Conservation (phyloP, 140 eudicot genomes). For the Oenanthe javanica region DNA sequence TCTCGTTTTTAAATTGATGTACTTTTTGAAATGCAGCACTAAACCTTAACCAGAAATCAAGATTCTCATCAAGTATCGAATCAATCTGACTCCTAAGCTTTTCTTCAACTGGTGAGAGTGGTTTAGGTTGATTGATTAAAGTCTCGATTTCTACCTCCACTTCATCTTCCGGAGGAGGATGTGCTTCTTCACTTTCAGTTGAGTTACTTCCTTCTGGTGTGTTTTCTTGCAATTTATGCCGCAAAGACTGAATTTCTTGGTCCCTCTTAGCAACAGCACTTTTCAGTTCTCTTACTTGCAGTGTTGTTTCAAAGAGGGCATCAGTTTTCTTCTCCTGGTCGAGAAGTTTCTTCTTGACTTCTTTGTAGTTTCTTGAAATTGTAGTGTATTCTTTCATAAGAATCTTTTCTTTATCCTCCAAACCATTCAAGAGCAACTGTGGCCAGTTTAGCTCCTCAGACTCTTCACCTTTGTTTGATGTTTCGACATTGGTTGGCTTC, state of each 20-base stretch:
- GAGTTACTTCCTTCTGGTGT: neutral
- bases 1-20: slow-evolving; percentile 50
- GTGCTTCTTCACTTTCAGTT: slow-evolving; percentile 3
- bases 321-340: slow-evolving; percentile 56
- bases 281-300: slow-evolving; percentile 41
- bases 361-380: slow-evolving; percentile 62
- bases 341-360: slow-evolving; percentile 48
- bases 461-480: slow-evolving; percentile 8
- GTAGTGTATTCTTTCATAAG: slow-evolving; percentile 52
- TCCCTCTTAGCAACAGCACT: slow-evolving; percentile 41
- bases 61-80: slow-evolving; percentile 55
- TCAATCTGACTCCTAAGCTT: slow-evolving; percentile 57
- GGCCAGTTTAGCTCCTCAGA: slow-evolving; percentile 44
- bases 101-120: slow-evolving; percentile 47
- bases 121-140: slow-evolving; percentile 19
- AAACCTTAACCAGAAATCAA: slow-evolving; percentile 69
- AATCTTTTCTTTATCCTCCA: slow-evolving; percentile 66
- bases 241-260: slow-evolving; percentile 41
- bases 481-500: slow-evolving; percentile 8
- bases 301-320: slow-evolving; percentile 25
- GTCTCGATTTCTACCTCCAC: slow-evolving; percentile 27
- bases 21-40: slow-evolving; percentile 56
- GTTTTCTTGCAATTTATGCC: slow-evolving; percentile 29
- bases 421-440: slow-evolving; percentile 55
- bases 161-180: slow-evolving; percentile 10